Percentiles rank a stretch among this genome's conserved stretches.
phyloP scores from a whole-genome alignment of 2,329 filamentous ascomycete species.

The Byssoonygena ceratinophila region DNA sequence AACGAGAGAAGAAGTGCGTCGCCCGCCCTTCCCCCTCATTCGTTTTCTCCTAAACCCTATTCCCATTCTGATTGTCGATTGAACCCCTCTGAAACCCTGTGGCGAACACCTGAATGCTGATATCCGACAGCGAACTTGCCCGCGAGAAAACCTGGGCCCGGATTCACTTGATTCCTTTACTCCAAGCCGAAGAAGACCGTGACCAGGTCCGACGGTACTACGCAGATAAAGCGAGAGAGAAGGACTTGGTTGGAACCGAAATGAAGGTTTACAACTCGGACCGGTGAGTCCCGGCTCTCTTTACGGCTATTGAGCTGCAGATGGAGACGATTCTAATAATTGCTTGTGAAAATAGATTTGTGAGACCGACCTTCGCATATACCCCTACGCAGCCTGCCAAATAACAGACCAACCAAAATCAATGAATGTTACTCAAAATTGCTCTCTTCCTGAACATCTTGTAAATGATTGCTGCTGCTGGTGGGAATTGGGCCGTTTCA shows the following conservation, averaged over 20 bases:
- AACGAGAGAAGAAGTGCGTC: slow-evolving; percentile 81
- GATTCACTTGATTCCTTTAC: slow-evolving; percentile 83
- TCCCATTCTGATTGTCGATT: too few relatives aligned
- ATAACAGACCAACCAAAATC: slow-evolving; percentile 37
- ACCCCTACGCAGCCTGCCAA: slow-evolving; percentile 55
- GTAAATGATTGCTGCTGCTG: background rate
- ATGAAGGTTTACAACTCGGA: slow-evolving; percentile 80
- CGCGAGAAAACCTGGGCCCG: slow-evolving; percentile 98
- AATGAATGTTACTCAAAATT: too few relatives aligned
- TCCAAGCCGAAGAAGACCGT: slow-evolving; percentile 94
- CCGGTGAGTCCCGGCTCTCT: slow-evolving; percentile 48
- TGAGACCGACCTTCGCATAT: slow-evolving; percentile 68
- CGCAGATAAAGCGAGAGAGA: slow-evolving; percentile 81
- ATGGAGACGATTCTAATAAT: slow-evolving; percentile 5
- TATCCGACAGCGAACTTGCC: slow-evolving; percentile 61
- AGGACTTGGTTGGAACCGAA: slow-evolving; percentile 75
- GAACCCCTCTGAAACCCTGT: background rate
- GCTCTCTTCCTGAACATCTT: background rate
- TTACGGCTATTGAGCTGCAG: too few relatives aligned
- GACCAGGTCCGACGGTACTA: slow-evolving; percentile 80
- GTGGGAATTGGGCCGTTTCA: background rate
- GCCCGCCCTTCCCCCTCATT: background rate
- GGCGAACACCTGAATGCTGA: background rate
- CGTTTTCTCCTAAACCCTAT: background rate
- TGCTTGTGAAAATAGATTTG: slow-evolving; percentile 48